phyloP scores from a whole-genome alignment of 495 filamentous ascomycete genomes.

The Aeminium ludgeri region DNA sequence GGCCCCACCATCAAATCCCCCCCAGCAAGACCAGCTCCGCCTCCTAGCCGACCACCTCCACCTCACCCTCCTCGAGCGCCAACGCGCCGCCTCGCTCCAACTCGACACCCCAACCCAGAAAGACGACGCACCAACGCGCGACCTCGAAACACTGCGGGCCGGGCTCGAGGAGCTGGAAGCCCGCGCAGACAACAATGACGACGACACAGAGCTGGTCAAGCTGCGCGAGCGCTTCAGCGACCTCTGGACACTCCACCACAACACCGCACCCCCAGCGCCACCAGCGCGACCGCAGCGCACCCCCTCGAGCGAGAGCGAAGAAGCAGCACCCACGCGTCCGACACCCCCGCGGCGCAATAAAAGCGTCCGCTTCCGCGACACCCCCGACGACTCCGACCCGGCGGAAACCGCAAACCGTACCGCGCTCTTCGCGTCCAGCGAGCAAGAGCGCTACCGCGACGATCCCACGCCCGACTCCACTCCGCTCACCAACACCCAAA shows the following conservation, averaged over 20 bases:
- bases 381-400: slow-evolving; percentile 32
- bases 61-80: slow-evolving; percentile 66
- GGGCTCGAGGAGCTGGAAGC: slow-evolving; percentile 61
- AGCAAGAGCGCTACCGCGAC: slow-evolving; percentile 34
- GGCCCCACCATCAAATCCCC: too few relatives aligned
- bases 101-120: slow-evolving; percentile 70
- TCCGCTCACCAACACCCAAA: slow-evolving; percentile 62
- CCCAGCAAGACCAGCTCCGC: slow-evolving; percentile 51
- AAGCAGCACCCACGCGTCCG: slow-evolving; percentile 44
- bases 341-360: slow-evolving; percentile 58
- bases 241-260: slow-evolving; percentile 44
- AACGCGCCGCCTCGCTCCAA: slow-evolving; percentile 67
- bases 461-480: slow-evolving; percentile 39
- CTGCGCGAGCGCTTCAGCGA: slow-evolving; percentile 38
- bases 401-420: slow-evolving; percentile 26
- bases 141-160: slow-evolving; percentile 68
- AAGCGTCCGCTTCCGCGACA: slow-evolving; percentile 82
- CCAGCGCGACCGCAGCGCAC: slow-evolving; percentile 40
- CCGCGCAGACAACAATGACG: slow-evolving; percentile 34
- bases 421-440: slow-evolving; percentile 49
- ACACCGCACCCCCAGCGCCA: slow-evolving; percentile 28
- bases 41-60: slow-evolving; percentile 67
- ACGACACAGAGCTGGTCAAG: slow-evolving; percentile 19
- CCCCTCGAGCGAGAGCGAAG: too few relatives aligned
- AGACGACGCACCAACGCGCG: slow-evolving; percentile 77